Conservation (phyloP, 345 rosid genomes). For the Citrus glauca region DNA sequence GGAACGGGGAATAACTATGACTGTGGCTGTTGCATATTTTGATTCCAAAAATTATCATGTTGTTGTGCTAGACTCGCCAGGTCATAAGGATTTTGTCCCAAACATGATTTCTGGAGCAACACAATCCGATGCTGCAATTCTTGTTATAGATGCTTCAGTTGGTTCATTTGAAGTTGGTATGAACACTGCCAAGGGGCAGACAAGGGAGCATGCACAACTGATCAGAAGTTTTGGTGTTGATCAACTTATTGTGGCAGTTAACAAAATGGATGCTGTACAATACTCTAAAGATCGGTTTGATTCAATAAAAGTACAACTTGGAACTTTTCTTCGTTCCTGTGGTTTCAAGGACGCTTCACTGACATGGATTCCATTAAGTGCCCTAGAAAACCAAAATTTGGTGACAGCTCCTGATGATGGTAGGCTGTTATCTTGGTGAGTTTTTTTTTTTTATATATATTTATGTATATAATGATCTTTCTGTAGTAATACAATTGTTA, state of each 20-base stretch:
- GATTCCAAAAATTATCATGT: constrained; percentile 84
- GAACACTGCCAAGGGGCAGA: constrained; percentile 72
- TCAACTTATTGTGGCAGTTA: constrained; percentile 83
- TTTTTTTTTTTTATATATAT: background rate
- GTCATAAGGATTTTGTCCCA: constrained; percentile 97
- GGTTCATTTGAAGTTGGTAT: constrained; percentile 95
- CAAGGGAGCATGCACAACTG: constrained; percentile 86
- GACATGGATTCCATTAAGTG: constrained; percentile 86
- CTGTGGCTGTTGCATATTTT: constrained; percentile 96
- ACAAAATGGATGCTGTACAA: constrained; percentile 82
- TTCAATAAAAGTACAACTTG: constrained; percentile 61
- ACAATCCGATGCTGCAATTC: constrained; percentile 92
- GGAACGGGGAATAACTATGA: constrained; percentile 98
- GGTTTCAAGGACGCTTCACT: constrained; percentile 69
- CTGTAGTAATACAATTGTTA: background rate
- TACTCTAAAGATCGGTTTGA: constrained; percentile 83
- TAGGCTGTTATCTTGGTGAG: constrained; percentile 69
- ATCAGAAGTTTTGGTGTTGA: constrained; percentile 95
- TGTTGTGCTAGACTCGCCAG: constrained; percentile 93
- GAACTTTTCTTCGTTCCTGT: constrained; percentile 61
- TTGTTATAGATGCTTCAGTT: constrained; percentile 81
- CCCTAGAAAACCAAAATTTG: constrained; percentile 82
- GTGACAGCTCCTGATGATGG: constrained; percentile 65
- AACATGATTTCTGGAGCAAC: constrained; percentile 98
- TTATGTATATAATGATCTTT: background rate